Evolutionary conservation across 208 protist genomes (phyloP).

Genomic region (Eutreptiella sp.): DNA sequence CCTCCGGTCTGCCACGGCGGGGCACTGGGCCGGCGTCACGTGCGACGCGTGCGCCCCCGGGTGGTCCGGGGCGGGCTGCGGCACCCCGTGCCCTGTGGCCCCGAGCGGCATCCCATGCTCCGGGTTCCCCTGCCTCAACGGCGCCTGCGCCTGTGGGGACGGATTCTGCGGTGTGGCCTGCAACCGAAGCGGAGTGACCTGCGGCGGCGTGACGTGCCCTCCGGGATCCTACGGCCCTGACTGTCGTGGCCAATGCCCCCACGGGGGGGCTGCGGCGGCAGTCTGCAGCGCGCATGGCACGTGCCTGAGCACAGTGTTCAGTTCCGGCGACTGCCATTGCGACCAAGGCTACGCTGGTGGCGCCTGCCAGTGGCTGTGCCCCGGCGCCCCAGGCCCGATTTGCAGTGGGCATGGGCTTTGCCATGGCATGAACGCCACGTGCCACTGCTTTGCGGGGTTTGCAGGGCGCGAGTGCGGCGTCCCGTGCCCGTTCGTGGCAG

Average conservation of each 20-base stretch:
- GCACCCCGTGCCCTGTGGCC: neutral
- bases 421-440: conserved; percentile 5
- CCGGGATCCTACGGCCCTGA: too few species aligned
- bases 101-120: neutral
- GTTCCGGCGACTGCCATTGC: conserved; percentile 14
- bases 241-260: too few species aligned
- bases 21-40: neutral
- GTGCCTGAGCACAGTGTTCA: neutral
- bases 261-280: too few species aligned
- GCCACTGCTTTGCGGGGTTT: neutral
- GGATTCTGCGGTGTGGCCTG: conserved; percentile 2
- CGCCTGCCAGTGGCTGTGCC: conserved; percentile 17
- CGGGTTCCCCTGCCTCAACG: neutral
- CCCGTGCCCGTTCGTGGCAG: neutral
- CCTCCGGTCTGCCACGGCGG: neutral
- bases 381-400: conserved; percentile 7
- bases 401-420: conserved; percentile 23
- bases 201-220: conserved; percentile 6
- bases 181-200: neutral
- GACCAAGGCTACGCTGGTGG: conserved; percentile 11
- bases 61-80: neutral
- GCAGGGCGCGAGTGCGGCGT: neutral
- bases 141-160: neutral
- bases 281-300: conserved; percentile 20
- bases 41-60: neutral